Percentiles rank a stretch among this genome's conserved stretches.
Conservation (phyloP, 2,329 filamentous ascomycete genomes). For the Paecilomyces variotii region DNA sequence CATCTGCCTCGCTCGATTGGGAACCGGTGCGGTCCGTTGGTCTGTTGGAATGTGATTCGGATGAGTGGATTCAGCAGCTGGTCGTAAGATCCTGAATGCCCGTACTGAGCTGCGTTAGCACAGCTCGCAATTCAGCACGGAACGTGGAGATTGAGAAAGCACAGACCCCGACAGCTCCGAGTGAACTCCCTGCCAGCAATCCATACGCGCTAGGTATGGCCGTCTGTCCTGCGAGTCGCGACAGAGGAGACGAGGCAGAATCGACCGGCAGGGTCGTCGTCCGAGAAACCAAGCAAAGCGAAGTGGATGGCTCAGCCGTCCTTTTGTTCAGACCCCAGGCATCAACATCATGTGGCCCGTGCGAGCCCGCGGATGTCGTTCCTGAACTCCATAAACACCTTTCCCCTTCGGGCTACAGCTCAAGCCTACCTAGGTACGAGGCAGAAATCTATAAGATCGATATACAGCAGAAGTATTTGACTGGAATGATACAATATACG, state of each 20-base stretch:
- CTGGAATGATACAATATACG: not conserved
- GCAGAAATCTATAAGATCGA: not conserved
- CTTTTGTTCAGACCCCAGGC: constrained; percentile 15
- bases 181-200: not conserved
- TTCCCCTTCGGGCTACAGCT: not conserved
- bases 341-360: constrained; percentile 6
- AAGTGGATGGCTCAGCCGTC: not conserved
- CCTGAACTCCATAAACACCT: constrained; percentile 14
- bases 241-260: constrained; percentile 15
- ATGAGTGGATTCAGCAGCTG: not conserved
- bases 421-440: no score
- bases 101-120: not conserved
- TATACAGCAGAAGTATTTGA: not conserved
- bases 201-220: not conserved
- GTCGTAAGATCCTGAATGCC: not conserved
- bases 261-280: constrained; percentile 24
- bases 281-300: constrained; percentile 20
- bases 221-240: constrained; percentile 5
- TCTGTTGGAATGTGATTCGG: not conserved
- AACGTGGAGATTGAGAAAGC: not conserved
- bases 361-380: constrained; percentile 6
- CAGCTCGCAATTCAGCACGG: not conserved
- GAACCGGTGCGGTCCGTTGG: not conserved
- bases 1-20: not conserved
- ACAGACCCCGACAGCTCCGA: not conserved